phyloP scores from a whole-genome alignment of 768 basidiomycete genomes.

The Pulveroboletus sp. region DNA sequence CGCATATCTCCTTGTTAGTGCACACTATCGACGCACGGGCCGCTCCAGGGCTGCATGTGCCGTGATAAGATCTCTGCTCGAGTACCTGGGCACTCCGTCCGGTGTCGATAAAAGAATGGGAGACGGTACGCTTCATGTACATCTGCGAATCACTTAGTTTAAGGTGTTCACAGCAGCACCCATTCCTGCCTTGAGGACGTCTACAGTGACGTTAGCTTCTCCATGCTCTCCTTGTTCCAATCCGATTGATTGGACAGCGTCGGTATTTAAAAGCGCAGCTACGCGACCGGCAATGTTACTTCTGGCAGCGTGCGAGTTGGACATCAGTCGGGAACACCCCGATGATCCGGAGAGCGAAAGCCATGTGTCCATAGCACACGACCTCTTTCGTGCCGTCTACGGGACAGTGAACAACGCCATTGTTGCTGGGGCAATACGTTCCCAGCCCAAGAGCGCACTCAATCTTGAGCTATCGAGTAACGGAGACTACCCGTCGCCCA shows the following conservation, averaged over 20 bases:
- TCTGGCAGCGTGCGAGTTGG: constrained; percentile 31
- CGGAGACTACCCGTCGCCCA: not conserved
- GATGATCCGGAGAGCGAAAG: constrained; percentile 15
- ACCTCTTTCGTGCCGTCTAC: constrained; percentile 30
- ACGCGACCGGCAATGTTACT: constrained; percentile 28
- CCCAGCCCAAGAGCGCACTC: constrained; percentile 18
- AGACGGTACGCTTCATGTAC: constrained; percentile 24
- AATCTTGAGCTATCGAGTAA: constrained; percentile 24
- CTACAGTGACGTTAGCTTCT: constrained; percentile 6
- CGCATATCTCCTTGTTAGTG: constrained; percentile 27
- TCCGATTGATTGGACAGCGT: constrained; percentile 1
- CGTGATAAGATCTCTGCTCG: constrained; percentile 25
- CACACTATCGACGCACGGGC: constrained; percentile 32
- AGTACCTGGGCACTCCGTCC: constrained; percentile 5
- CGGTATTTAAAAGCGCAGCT: constrained; percentile 12
- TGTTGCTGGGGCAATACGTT: constrained; percentile 13
- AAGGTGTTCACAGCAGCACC: constrained; percentile 11
- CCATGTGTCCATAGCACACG: constrained; percentile 22
- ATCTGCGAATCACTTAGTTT: constrained; percentile 9
- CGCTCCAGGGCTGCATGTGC: constrained; percentile 28
- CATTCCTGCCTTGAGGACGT: constrained; percentile 6
- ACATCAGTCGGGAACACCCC: constrained; percentile 27
- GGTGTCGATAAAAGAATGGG: constrained; percentile 16
- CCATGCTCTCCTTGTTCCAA: constrained; percentile 7
- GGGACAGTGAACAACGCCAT: constrained; percentile 22